Evolutionary conservation across 2,329 filamentous ascomycete species (phyloP).

Genomic region (Chaetomiaceae sp.): DNA sequence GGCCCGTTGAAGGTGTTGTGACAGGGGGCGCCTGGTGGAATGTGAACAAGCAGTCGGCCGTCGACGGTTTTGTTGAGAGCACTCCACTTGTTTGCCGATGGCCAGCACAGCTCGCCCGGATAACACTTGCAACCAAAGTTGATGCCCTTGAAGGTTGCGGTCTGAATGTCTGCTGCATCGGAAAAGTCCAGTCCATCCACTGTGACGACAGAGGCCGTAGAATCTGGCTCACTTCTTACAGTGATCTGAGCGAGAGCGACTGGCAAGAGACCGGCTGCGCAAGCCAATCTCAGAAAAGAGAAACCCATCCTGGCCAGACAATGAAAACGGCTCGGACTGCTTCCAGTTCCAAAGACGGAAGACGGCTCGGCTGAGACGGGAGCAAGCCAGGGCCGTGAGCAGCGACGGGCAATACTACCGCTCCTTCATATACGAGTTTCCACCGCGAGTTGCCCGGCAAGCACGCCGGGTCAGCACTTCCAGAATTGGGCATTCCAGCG

Average conservation of each 20-base stretch:
- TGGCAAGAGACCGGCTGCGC: not conserved
- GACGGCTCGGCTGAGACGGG: not conserved
- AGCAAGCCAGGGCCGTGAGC: not conserved
- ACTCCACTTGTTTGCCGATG: slow-evolving; percentile 21
- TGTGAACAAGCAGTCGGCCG: slow-evolving; percentile 32
- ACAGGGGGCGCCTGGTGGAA: slow-evolving; percentile 32
- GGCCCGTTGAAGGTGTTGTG: slow-evolving; percentile 36
- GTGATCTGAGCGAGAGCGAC: slow-evolving; percentile 1
- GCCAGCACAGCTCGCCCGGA: slow-evolving; percentile 26
- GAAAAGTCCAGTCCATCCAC: slow-evolving; percentile 15
- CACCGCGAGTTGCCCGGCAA: not conserved
- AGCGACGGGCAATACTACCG: not conserved
- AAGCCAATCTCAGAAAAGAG: not conserved
- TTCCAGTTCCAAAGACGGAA: not conserved
- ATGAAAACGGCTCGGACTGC: not conserved
- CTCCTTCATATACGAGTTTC: not conserved
- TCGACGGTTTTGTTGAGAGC: slow-evolving; percentile 34
- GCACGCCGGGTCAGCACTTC: not conserved
- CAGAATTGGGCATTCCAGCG: slow-evolving; percentile 11
- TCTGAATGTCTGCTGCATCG: slow-evolving; percentile 11
- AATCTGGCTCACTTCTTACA: not conserved
- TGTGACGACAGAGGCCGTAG: not conserved
- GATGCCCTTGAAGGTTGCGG: slow-evolving; percentile 11
- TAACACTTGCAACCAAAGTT: slow-evolving; percentile 29
- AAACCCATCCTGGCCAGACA: not conserved